Evolutionary conservation across 805 yeast species (phyloP), one percentile per base, ranked within the genome.

Genomic region (Suhomyces pyralidae): DNA sequence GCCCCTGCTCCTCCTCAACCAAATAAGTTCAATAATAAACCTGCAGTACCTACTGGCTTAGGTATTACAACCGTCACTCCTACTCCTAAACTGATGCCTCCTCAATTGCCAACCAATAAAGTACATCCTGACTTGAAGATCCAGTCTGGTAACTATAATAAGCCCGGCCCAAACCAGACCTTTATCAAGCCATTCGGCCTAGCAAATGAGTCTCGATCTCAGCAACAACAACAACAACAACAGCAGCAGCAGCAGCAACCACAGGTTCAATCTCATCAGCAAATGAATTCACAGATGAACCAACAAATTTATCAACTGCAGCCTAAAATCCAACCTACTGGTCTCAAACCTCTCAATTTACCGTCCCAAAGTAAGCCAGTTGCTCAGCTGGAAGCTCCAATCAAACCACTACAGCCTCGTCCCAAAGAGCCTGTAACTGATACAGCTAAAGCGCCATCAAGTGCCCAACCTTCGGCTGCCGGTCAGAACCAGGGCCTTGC

Each of bases 1-100:
- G 85, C 86, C 1, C 86, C 86, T 5, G 76, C 82, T 6, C 85
- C 84, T 2, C 84, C 84, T 10, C 26, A 34, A 9, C 22, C 28
- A 19, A 54, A 48, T 48, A 52, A 48, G 45, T 42, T 46, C 24
- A 45, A 48, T 56, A 40, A 40, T 53, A 50, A 52, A 55, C 26
- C 36, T 5, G 40, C 30, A 38, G 32, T 51, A 30, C 60, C 68
- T 52, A 53, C 67, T 51, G 66, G 62, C 46, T 56, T 63, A 53
- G 71, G 68, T 50, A 59, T 62, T 32, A 49, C 58, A 36, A 61
- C 60, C 17, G 58, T 59, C 7, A 61, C 61, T 3, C 54, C 56
- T 14, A 50, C 59, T 10, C 45, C 71, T n/a, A 63, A 56, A 49
- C 73, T 62, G 50, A 48, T 47, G 10, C 76, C 76, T 8, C 76